phyloP scores from a whole-genome alignment of 164 flowering plant genomes.

The Magnolia kwangsiensis region DNA sequence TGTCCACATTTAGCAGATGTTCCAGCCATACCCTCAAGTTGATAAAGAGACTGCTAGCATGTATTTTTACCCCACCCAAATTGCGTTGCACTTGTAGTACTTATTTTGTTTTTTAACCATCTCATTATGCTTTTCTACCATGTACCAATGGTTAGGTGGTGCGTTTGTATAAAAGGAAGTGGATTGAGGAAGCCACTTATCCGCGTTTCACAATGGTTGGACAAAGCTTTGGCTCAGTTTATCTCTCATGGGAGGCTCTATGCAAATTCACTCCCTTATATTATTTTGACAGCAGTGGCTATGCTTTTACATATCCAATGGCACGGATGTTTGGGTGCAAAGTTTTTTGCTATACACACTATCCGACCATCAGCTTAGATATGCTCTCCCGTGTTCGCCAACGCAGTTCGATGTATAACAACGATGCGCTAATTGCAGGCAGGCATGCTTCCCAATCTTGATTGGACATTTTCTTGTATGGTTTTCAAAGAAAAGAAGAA shows the following conservation, averaged over 20 bases:
- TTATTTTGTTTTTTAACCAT: not conserved
- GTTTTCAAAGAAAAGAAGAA: too few relatives aligned
- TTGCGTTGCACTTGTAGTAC: not conserved
- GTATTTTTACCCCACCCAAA: not conserved
- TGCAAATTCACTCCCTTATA: conserved; percentile 66
- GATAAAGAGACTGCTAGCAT: not conserved
- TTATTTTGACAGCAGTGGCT: conserved; percentile 90
- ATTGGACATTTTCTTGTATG: too few relatives aligned
- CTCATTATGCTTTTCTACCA: not conserved
- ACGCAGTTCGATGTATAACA: too few relatives aligned
- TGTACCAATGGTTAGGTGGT: conserved; percentile 55
- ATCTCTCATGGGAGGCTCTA: conserved; percentile 89
- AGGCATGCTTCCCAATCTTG: too few relatives aligned
- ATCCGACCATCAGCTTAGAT: conserved; percentile 92
- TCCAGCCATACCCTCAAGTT: too few relatives aligned
- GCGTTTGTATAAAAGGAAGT: conserved; percentile 70
- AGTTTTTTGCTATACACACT: conserved; percentile 89
- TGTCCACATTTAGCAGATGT: not conserved
- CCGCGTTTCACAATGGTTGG: conserved; percentile 96
- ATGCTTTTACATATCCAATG: conserved; percentile 94
- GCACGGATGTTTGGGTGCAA: conserved; percentile 90
- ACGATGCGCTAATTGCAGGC: too few relatives aligned
- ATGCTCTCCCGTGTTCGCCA: conserved; percentile 50
- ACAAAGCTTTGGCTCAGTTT: conserved; percentile 89
- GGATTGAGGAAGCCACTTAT: conserved; percentile 88